Percentiles rank a stretch among this genome's conserved stretches.
These are phyloP conservation scores for Hanseniaspora pseudoguilliermondii DNA, from an alignment of 805 yeast genomes.

Conservation along the genomic window DNA sequence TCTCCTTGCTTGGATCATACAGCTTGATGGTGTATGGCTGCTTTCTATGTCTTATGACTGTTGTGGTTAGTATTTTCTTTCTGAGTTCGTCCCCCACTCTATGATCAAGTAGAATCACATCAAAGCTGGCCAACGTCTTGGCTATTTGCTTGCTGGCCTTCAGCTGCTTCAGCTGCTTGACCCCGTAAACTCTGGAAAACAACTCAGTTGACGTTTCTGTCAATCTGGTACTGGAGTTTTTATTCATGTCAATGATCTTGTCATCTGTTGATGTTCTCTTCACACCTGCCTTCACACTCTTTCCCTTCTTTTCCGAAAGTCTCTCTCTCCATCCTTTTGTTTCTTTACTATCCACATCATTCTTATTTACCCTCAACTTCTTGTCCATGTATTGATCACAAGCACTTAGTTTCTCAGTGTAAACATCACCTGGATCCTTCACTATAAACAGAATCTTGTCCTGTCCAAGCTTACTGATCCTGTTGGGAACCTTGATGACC, in stretches of 20 bases:
- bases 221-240: not conserved
- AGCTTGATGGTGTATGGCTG: slow-evolving; percentile 11
- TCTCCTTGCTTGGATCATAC: slow-evolving; percentile 2
- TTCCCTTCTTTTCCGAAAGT: slow-evolving; percentile 14
- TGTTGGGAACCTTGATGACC: slow-evolving; percentile 44
- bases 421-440: slow-evolving; percentile 56
- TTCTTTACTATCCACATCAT: not conserved
- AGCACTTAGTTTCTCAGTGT: slow-evolving; percentile 33
- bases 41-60: slow-evolving; percentile 13
- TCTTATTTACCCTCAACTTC: not conserved
- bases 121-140: slow-evolving; percentile 1
- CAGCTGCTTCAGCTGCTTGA: slow-evolving; percentile 34
- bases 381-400: slow-evolving; percentile 7
- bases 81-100: slow-evolving; percentile 10
- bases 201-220: slow-evolving; percentile 44
- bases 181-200: slow-evolving; percentile 49
- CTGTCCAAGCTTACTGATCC: slow-evolving; percentile 36
- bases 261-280: not conserved
- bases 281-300: slow-evolving; percentile 10
- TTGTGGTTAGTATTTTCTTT: slow-evolving; percentile 9
- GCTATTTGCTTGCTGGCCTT: slow-evolving; percentile 4
- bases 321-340: slow-evolving; percentile 9
- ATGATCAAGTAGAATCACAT: slow-evolving; percentile 5
- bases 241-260: slow-evolving; percentile 10
- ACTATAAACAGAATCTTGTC: slow-evolving; percentile 50